Evolutionary conservation across 192 early-diverging fungal species (phyloP), one percentile per base, ranked within the genome.

Genomic region (Phlyctochytrium planicorne): DNA sequence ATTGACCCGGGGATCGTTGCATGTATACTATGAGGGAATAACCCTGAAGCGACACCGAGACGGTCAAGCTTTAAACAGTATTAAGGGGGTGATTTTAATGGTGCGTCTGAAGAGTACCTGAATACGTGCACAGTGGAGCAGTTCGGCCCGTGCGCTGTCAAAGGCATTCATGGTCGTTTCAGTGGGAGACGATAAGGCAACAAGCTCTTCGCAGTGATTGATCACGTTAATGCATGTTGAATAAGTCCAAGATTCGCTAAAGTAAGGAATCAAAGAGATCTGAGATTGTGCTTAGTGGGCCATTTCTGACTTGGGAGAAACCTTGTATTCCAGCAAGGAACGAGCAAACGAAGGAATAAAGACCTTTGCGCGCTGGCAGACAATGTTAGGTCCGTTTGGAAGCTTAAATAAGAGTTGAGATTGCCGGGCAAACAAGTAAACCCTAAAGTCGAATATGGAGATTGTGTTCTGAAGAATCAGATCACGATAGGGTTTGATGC

Each of bases 401-500:
- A 91, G 66, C 24, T 81, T 82, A 24, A 93, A 80, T 20, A 97
- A 74, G 56, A 99, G 75, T 53, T 84, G 83, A 47, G 85, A 87
- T 68, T 99, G 97, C n/a, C 94, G 77, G 34, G 91, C 93, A 78
- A 97, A 96, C 23, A 99, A 76, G 75, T 99, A 99, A 62, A 93
- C 86, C 60, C 96, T 86, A 67, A 99, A 97, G 75, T 99, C 97
- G 76, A 97, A 99, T 53, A 98, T 90, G 2, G 90, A 85, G 27
- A 97, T 94, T 1, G 79, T 86, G 78, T 94, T 99, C 67, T 94
- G 89, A 30, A 89, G 88, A 69, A 98, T 95, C 76, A 88, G 80
- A 52, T 94, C 90, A 47, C 91, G 82, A 69, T 97, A 99, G 1
- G 88, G 86, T 73, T 95, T 96, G 30, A 78, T 80, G 47, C 81